Percentiles rank a stretch among this genome's conserved stretches.
phyloP scores from a whole-genome alignment of 768 basidiomycete species.

The Fomitopsis pulvina region DNA sequence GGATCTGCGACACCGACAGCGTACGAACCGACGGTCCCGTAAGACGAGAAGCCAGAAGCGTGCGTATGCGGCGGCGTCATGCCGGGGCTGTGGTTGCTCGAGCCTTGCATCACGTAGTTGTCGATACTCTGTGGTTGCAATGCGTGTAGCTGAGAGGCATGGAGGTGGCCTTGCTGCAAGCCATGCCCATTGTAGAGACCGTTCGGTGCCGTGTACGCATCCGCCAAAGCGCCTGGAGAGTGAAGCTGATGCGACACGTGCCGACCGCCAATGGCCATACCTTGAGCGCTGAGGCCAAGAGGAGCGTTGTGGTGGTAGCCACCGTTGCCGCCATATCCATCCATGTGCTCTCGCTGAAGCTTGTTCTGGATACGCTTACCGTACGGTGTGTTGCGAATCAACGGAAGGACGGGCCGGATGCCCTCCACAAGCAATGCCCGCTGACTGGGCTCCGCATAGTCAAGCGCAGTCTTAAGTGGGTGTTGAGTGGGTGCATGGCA shows the following conservation, averaged over 20 bases:
- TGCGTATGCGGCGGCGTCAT: slow-evolving; percentile 54
- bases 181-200: slow-evolving; percentile 54
- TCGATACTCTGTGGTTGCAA: slow-evolving; percentile 73
- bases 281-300: slow-evolving; percentile 51
- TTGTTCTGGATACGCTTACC: slow-evolving; percentile 99
- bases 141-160: slow-evolving; percentile 28
- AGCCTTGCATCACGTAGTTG: slow-evolving; percentile 74
- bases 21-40: slow-evolving; percentile 49
- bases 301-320: slow-evolving; percentile 54
- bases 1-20: slow-evolving; percentile 54
- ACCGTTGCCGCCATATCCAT: slow-evolving; percentile 40
- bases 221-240: slow-evolving; percentile 48
- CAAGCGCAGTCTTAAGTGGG: slow-evolving; percentile 76
- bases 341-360: slow-evolving; percentile 86
- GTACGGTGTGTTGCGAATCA: slow-evolving; percentile 98
- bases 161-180: slow-evolving; percentile 46
- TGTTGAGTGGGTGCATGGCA: slow-evolving; percentile 1
- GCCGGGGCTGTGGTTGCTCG: slow-evolving; percentile 57
- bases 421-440: slow-evolving; percentile 91
- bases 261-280: slow-evolving; percentile 35
- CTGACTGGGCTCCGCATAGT: slow-evolving; percentile 95
- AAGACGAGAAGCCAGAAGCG: slow-evolving; percentile 46
- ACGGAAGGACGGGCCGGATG: slow-evolving; percentile 95
- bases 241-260: slow-evolving; percentile 51
- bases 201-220: slow-evolving; percentile 59